Conservation (phyloP, 257 asterid species). For the Solanum peruvianum region DNA sequence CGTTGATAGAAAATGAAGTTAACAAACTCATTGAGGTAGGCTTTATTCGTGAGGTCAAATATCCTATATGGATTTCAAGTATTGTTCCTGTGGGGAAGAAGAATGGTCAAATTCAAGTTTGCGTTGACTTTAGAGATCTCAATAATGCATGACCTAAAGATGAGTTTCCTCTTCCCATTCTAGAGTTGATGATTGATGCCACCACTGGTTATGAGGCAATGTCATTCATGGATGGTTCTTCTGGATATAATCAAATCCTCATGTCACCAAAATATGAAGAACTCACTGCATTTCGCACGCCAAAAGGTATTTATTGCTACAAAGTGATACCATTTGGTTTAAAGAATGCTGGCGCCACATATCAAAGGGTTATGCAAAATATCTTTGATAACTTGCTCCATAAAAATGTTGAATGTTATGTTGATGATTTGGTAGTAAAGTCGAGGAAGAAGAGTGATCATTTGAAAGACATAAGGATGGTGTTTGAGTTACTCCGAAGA, state of each 20-base stretch:
- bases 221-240: not conserved
- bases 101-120: not conserved
- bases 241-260: not conserved
- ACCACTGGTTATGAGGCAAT: not conserved
- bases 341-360: not conserved
- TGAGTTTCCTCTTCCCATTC: not conserved
- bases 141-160: not conserved
- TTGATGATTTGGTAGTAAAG: not conserved
- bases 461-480: not conserved
- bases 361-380: not conserved
- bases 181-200: not conserved
- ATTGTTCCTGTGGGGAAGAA: not conserved
- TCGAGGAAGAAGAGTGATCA: not conserved
- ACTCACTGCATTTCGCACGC: not conserved
- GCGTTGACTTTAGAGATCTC: not conserved
- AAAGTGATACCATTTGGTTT: not conserved
- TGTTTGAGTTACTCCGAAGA: not conserved
- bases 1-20: too few species aligned
- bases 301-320: not conserved
- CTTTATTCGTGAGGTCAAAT: too few species aligned
- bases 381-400: not conserved
- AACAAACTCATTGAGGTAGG: too few species aligned
- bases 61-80: too few species aligned
- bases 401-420: not conserved
- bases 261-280: too few species aligned